These are phyloP conservation scores for Porphyrellus cyaneotinctus DNA, from an alignment of 768 basidiomycete species.

Conservation along the genomic window DNA sequence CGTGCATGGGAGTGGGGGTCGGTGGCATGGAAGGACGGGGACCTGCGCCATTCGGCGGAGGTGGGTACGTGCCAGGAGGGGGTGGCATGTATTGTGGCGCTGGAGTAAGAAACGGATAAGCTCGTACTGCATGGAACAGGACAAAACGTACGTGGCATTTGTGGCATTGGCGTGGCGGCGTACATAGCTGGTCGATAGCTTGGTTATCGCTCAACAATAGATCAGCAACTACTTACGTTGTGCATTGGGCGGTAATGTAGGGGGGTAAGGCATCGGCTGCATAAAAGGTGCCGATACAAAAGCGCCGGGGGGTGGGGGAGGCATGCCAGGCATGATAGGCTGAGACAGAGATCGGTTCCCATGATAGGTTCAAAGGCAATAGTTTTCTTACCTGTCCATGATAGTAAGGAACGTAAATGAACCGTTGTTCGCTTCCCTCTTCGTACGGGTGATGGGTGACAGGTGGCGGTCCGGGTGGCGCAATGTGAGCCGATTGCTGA, in stretches of 20 bases:
- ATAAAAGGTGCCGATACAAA: conserved; percentile 81
- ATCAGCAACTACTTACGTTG: conserved; percentile 26
- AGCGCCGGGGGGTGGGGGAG: conserved; percentile 71
- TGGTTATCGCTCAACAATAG: background rate
- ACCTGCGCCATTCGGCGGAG: conserved; percentile 72
- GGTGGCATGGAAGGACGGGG: conserved; percentile 90
- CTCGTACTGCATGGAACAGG: background rate
- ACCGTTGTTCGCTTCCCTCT: conserved; percentile 70
- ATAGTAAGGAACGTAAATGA: conserved; percentile 79
- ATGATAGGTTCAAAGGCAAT: background rate
- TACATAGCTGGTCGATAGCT: conserved; percentile 62
- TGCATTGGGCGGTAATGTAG: conserved; percentile 76
- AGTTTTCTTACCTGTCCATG: conserved; percentile 59
- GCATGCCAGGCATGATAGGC: conserved; percentile 87
- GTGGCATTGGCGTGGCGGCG: conserved; percentile 73
- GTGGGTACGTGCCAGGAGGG: conserved; percentile 72
- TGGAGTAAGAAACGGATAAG: conserved; percentile 20
- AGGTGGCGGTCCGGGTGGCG: conserved; percentile 61
- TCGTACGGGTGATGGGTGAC: conserved; percentile 76
- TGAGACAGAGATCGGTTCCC: conserved; percentile 24
- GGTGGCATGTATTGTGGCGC: conserved; percentile 78
- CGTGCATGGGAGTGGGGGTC: conserved; percentile 81
- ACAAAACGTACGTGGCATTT: conserved; percentile 74
- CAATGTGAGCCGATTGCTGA: conserved; percentile 65
- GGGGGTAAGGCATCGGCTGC: conserved; percentile 83